Base-by-base conservation (phyloP, 805 yeast species). In the Wickerhamomyces queroliae region DNA sequence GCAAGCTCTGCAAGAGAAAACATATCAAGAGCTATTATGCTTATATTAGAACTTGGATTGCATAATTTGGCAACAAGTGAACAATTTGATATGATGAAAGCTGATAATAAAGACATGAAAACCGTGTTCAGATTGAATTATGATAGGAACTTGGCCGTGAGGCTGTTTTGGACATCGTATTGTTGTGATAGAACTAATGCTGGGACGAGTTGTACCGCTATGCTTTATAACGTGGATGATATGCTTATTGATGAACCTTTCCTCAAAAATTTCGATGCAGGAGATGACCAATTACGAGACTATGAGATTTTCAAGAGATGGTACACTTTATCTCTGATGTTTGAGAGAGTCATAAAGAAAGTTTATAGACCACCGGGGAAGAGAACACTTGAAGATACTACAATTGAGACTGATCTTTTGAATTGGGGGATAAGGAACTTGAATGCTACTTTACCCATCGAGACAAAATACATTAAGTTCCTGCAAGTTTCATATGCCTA, bases 151-250 rank as follows among this genome's bases (percentile, higher is more conserved):
- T 25, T 42, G 4, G 11, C 38, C 24, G 25, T 37, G 12, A 35
- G 45, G n/a, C 19, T 42, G 3, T 42, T 42, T 21, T 42, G 45
- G 45, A 33, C 37, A 13, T 35, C 39, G 16, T 38, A 31, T 25
- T 42, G 45, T 18, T 38, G 42, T 33, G 45, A 42, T 42, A 22
- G 45, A n/a, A 38, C 27, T 17, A 36, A 31, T 11, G 28, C 41
- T 10, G 39, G 33, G 10, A 42, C 42, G 5, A 38, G 42, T 10
- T 39, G 45, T 5, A 26, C 42, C 7, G 42, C 45, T 2, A 42
- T 42, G 45, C 31, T 36, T 2, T 33, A 34, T 24, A 39, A 42
- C n/a, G 24, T 22, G 6, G n/a, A 21, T 16, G 45, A 42, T 23
- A 5, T 38, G 15, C 17, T 38, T 7, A 38, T 42, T 31, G 42